These are phyloP conservation scores for Toxicodendron radicans DNA, from an alignment of 345 rosid species.

Conservation along the genomic window DNA sequence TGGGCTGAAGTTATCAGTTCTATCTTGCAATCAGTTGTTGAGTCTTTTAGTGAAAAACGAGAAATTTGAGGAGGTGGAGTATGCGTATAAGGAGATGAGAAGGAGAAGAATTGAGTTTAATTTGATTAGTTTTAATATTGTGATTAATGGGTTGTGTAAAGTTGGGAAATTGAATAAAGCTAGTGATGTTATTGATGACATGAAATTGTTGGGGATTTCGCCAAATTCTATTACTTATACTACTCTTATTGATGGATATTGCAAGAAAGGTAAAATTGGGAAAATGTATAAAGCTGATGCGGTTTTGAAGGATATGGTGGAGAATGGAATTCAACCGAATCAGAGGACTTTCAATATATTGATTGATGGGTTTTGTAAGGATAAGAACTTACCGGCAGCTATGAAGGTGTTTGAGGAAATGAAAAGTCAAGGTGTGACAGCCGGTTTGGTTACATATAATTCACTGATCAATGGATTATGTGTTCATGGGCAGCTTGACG, in stretches of 20 bases:
- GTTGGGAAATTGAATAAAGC: constrained; percentile 75
- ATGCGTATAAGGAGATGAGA: constrained; percentile 62
- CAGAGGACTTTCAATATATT: constrained; percentile 70
- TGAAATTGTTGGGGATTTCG: constrained; percentile 51
- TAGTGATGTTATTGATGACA: constrained; percentile 62
- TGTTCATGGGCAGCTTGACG: constrained; percentile 45
- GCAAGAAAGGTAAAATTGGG: constrained; percentile 62
- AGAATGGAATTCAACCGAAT: constrained; percentile 42
- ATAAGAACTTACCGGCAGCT: constrained; percentile 52
- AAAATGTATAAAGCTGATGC: constrained; percentile 82
- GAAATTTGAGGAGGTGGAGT: constrained; percentile 49
- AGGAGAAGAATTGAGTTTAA: constrained; percentile 55
- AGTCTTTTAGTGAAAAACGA: constrained; percentile 54
- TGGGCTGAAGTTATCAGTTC: constrained; percentile 58
- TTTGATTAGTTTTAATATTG: constrained; percentile 52
- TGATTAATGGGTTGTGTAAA: constrained; percentile 65
- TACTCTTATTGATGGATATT: constrained; percentile 65
- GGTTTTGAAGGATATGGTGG: constrained; percentile 66
- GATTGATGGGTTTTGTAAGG: constrained; percentile 83
- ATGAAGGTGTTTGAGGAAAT: constrained; percentile 66
- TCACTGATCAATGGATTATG: constrained; percentile 59
- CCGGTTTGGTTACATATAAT: constrained; percentile 60
- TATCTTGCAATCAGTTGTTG: constrained; percentile 79
- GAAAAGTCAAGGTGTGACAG: constrained; percentile 56
- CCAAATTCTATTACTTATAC: constrained; percentile 66